Base-by-base conservation (phyloP, 495 filamentous ascomycete species). In the Choiromyces venosus region DNA sequence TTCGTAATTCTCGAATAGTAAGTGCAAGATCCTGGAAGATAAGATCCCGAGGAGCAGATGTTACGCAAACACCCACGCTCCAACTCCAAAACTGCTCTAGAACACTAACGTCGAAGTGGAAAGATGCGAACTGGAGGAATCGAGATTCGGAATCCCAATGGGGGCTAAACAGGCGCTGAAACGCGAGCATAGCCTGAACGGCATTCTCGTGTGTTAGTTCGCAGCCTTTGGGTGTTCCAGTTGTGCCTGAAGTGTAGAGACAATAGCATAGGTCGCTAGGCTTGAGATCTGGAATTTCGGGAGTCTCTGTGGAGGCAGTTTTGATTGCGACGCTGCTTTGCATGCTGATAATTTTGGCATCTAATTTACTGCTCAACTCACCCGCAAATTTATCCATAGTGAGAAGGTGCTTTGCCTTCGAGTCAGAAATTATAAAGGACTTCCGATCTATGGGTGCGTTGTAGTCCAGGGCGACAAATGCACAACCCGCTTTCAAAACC, bases 1-100 rank as follows among this genome's bases (percentile, higher is more conserved):
- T 94, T 10, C 84, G 83, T 19, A 94, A 84, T 25, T 83, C 83
- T 9, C 86, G 86, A 42, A 97, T 93, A 21, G 89, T 88, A 1
- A 85, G 87, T 0, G 90, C 84, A 16, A 96, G 82, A 78, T 96
- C 91, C 71, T 92, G 89, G 39, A 95, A 89, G 12, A 96, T 87
- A 12, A 94, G 73, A 78, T 95, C 92, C 73, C 90, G 86, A 0
- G 92, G 90, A 4, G 90, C 92, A 21, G 91, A 90, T 1, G 91
- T 90, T 7, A 95, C 87, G 14, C 89, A 89, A 64, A 95, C 92
- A 9, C 92, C 92, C 16, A 93, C 89, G 66, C 88, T 92, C 93
- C 93, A 96, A 67, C 87, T 92, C 91, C 91, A 95, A 81, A 91
- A 96, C 76, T 94, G 92, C 81, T 96, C 93, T 21, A 95, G 84